Percentiles rank a stretch among this genome's conserved stretches.
Evolutionary conservation across 176 grass and related monocot species (phyloP).

Genomic region (Luzula sylvatica): DNA sequence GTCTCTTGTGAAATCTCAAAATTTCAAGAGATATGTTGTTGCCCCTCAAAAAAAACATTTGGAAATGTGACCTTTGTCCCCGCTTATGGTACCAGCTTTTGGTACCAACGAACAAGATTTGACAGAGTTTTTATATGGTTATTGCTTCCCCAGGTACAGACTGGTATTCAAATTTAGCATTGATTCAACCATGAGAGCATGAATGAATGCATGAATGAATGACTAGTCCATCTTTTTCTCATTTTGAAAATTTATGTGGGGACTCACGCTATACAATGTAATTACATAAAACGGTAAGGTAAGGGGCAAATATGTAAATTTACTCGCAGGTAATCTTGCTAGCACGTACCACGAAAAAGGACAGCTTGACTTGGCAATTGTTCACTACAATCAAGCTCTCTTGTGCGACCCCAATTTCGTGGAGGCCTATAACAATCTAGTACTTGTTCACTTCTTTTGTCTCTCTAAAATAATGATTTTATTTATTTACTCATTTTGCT

Average conservation of each 20-base stretch:
- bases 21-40: too few relatives aligned
- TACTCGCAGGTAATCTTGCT: conserved; percentile 87
- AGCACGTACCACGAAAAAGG: conserved; percentile 82
- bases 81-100: too few relatives aligned
- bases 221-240: conserved; percentile 20
- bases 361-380: conserved; percentile 75
- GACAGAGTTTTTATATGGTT: conserved; percentile 23
- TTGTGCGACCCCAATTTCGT: conserved; percentile 51
- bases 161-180: conserved; percentile 14
- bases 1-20: too few relatives aligned
- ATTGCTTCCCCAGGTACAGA: conserved; percentile 21
- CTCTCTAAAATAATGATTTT: neutral
- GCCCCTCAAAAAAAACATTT: too few relatives aligned
- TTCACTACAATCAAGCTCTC: conserved; percentile 75
- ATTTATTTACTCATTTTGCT: conserved; percentile 8
- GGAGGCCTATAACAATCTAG: conserved; percentile 89
- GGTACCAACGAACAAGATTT: too few relatives aligned
- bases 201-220: conserved; percentile 4
- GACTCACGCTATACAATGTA: conserved; percentile 16
- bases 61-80: too few relatives aligned
- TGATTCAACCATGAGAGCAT: conserved; percentile 26
- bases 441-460: conserved; percentile 20
- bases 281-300: conserved; percentile 26
- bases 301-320: conserved; percentile 34
- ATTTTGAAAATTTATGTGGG: conserved; percentile 22